Evolutionary conservation across 768 basidiomycete species (phyloP), one percentile per base, ranked within the genome.

Genomic region (Wakefieldia striispora): DNA sequence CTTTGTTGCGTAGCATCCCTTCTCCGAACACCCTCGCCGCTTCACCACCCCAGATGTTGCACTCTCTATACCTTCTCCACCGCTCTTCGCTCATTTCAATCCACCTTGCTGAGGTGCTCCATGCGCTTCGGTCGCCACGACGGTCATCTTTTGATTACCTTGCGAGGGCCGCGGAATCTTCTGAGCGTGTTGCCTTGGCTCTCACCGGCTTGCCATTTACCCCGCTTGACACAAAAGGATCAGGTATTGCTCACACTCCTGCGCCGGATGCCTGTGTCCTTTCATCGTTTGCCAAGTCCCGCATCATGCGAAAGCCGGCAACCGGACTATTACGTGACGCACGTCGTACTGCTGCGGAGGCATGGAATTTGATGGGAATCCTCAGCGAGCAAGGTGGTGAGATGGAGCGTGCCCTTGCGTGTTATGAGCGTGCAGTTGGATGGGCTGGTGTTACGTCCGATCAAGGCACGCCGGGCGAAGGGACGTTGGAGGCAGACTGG

Each of bases 331-430:
- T 90, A 45, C 80, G 83, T 24, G 86, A 90, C 61, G 78, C 88
- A 16, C 77, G 84, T 14, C 73, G 85, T 39, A 81, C 84, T 23
- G 82, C 86, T 14, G 83, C 84, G 1, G 84, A 88, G 65, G 80
- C 86, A 6, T 90, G 86, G 86, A 84, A 81, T 60, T 69, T 90
- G 52, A 72, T 83, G 64, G 88, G 88, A 12, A 69, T 88, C 35
- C 68, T 91, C 8, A 72, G 74, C n/a, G 84, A 88, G 59, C 50
- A 57, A 53, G 65, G 40, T 47, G 65, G 48, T 43, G 67, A 72
- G 7, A 55, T 66, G 53, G 55, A 69, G 40, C 57, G 51, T 29
- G 84, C 84, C 8, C 61, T 86, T 7, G 71, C 75, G 38, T 88
- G 82, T 62, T 91, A 85, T 58, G 78, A 83, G 57, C 79, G 82